Conservation (phyloP, 495 filamentous ascomycete species). For the Lophiostoma macrostomum region DNA sequence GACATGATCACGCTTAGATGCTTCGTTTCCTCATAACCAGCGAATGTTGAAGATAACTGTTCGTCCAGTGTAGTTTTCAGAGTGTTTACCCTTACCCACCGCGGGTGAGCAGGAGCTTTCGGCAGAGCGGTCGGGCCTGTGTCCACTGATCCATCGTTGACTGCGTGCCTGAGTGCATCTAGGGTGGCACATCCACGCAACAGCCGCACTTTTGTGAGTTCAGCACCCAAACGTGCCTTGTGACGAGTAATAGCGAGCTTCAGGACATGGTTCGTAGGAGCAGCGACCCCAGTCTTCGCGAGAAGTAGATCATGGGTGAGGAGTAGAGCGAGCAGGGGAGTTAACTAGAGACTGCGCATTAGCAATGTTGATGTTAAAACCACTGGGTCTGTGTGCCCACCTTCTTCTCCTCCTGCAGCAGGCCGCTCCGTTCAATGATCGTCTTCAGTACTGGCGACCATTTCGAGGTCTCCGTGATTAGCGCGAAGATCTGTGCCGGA, state of each 20-base stretch:
- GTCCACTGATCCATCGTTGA: slow-evolving; percentile 45
- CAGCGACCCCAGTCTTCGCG: slow-evolving; percentile 73
- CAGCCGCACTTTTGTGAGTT: slow-evolving; percentile 76
- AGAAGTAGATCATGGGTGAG: slow-evolving; percentile 85
- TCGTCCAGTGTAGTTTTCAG: slow-evolving; percentile 65
- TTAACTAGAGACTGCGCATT: slow-evolving; percentile 62
- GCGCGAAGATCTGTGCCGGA: slow-evolving; percentile 78
- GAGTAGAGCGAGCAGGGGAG: slow-evolving; percentile 73
- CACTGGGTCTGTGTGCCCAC: too few species aligned
- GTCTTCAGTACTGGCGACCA: slow-evolving; percentile 83
- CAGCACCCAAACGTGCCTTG: slow-evolving; percentile 73
- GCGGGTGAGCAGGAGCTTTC: slow-evolving; percentile 51
- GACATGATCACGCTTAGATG: slow-evolving; percentile 47
- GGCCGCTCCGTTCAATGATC: slow-evolving; percentile 67
- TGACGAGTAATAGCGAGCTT: slow-evolving; percentile 71
- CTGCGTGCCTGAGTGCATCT: slow-evolving; percentile 56
- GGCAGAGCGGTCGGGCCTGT: background rate
- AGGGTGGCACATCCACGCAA: slow-evolving; percentile 63
- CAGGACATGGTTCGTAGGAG: slow-evolving; percentile 72
- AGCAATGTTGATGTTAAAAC: too few species aligned
- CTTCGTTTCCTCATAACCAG: slow-evolving; percentile 50
- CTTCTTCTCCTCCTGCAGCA: slow-evolving; percentile 66
- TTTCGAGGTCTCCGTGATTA: slow-evolving; percentile 81
- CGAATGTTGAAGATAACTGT: slow-evolving; percentile 68
- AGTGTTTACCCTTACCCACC: slow-evolving; percentile 88